A percentile compares a stretch with the other conserved stretches of the same genome.
Evolutionary conservation across 2,329 filamentous ascomycete genomes (phyloP).

Genomic region (Penicillium sclerotiorum): DNA sequence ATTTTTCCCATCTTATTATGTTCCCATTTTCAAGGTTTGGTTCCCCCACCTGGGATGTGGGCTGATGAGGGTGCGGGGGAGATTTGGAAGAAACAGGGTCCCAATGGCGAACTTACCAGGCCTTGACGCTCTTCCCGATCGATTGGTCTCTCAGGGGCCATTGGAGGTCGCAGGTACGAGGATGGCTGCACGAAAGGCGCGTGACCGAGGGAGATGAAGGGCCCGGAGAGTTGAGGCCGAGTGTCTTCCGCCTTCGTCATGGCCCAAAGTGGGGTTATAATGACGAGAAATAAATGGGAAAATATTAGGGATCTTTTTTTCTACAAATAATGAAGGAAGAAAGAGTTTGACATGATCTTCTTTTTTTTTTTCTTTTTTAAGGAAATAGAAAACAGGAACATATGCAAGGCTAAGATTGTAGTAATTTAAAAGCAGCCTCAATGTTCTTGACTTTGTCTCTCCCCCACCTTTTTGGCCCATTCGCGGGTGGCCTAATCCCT

Average conservation of each 20-base stretch:
- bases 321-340: neutral
- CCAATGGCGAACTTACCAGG: slow-evolving; percentile 43
- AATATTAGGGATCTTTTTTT: too few species aligned
- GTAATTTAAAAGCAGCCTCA: too few species aligned
- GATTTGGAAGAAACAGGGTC: slow-evolving; percentile 7
- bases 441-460: too few species aligned
- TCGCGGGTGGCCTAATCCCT: too few species aligned
- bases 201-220: slow-evolving; percentile 38
- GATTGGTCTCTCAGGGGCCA: slow-evolving; percentile 49
- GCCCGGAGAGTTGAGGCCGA: slow-evolving; percentile 21
- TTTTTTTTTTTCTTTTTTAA: too few species aligned
- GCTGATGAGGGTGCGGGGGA: slow-evolving; percentile 3
- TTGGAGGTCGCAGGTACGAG: slow-evolving; percentile 51
- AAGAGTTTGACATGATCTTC: too few species aligned
- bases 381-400: too few species aligned
- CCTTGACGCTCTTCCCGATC: slow-evolving; percentile 54
- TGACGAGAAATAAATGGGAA: slow-evolving; percentile 5
- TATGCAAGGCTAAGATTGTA: too few species aligned
- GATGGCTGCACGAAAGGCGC: slow-evolving; percentile 54
- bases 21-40: neutral
- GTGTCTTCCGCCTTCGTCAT: slow-evolving; percentile 30
- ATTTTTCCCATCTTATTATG: neutral
- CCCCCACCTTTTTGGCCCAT: too few species aligned
- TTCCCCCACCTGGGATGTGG: neutral
- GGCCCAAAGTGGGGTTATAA: slow-evolving; percentile 14